Conservation (phyloP, 1,284 basidiomycete genomes). For the Athelia sp. region DNA sequence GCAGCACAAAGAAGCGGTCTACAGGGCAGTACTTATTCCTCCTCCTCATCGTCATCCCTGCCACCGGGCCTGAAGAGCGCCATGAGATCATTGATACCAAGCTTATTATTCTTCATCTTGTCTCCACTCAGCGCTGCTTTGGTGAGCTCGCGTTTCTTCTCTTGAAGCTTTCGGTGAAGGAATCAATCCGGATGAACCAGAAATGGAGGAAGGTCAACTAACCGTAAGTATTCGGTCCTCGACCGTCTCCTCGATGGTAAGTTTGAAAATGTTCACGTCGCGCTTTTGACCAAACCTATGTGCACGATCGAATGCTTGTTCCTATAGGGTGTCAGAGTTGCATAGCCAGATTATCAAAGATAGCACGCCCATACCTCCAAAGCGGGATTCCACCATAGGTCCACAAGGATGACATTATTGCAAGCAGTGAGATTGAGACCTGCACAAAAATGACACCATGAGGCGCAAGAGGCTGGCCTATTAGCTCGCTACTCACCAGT, state of each 20-base stretch:
- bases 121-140: constrained; percentile 85
- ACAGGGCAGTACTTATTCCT: constrained; percentile 12
- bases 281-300: constrained; percentile 87
- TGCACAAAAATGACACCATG: constrained; percentile 15
- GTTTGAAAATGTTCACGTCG: constrained; percentile 89
- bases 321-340: too few relatives aligned
- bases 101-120: constrained; percentile 79
- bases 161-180: constrained; percentile 58
- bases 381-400: constrained; percentile 96
- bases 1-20: too few relatives aligned
- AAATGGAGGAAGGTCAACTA: constrained; percentile 13
- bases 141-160: constrained; percentile 83
- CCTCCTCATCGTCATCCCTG: constrained; percentile 55
- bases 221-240: constrained; percentile 84
- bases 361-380: constrained; percentile 74
- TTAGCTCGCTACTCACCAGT: constrained; percentile 49
- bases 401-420: constrained; percentile 90
- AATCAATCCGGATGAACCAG: constrained; percentile 8
- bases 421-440: constrained; percentile 93
- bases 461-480: background rate
- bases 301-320: constrained; percentile 93
- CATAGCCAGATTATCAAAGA: too few relatives aligned
- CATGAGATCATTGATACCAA: constrained; percentile 83
- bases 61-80: constrained; percentile 64
- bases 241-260: constrained; percentile 85